Conservation (phyloP, 2,329 filamentous ascomycete species). For the Colletotrichum kahawae region DNA sequence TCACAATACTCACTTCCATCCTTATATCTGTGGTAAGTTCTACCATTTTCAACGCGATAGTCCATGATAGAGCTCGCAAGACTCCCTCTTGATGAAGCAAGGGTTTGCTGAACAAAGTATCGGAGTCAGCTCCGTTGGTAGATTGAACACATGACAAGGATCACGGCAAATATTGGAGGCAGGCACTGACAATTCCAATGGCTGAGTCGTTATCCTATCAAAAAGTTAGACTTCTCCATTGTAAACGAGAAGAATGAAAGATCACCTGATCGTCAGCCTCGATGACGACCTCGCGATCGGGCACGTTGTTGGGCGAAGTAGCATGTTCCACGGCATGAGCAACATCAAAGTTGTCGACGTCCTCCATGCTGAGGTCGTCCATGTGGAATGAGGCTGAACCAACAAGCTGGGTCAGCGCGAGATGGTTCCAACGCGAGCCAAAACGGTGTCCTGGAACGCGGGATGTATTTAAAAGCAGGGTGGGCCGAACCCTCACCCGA, state of each 20-base stretch:
- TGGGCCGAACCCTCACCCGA: neutral
- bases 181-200: neutral
- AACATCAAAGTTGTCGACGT: neutral
- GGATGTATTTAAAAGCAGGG: neutral
- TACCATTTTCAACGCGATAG: slow-evolving; percentile 7
- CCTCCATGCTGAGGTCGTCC: neutral
- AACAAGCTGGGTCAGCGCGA: neutral
- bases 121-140: neutral
- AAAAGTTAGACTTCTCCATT: neutral
- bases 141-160: neutral
- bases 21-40: slow-evolving; percentile 24
- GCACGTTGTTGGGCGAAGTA: neutral
- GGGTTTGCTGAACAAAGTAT: neutral
- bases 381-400: neutral
- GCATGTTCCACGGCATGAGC: neutral
- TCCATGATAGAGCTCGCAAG: slow-evolving; percentile 35
- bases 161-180: neutral
- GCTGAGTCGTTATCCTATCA: neutral
- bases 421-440: neutral
- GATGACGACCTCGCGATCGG: neutral
- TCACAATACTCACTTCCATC: neutral
- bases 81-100: slow-evolving; percentile 29
- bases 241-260: neutral
- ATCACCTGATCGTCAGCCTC: neutral
- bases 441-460: neutral